Evolutionary conservation across 2,329 filamentous ascomycete species (phyloP), one percentile per base, ranked within the genome.

Genomic region (Grosmannia huntii): DNA sequence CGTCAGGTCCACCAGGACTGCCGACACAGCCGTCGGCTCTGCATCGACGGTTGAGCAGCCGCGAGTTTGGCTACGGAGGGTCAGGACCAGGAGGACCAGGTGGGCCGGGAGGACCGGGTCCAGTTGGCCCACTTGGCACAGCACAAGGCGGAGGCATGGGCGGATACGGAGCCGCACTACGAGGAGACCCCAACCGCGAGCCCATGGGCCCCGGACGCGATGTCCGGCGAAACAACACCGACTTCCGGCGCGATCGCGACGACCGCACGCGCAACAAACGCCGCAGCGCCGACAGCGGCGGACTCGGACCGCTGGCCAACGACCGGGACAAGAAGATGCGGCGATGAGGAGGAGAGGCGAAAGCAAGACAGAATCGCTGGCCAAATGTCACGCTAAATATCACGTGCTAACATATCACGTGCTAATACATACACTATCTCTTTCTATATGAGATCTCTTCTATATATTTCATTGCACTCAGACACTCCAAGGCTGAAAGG

Each of bases 241-340:
- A 56, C 23, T 55, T 53, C 44, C 68, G 71, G 25, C 69, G 57
- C 16, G 57, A 53, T 33, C 67, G 69, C 27, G 65, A 64, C 28
- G 72, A 75, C 46, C 61, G 68, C 4, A 66, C 31, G 9, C 31
- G 71, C 46, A 67, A 71, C 59, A 76, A 76, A 65, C 72, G 74
- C 44, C 71, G 71, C 64, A 80, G 76, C 62, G 78, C 80, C 60
- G 79, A 80, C 57, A 77, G 74, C n/a, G 70, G 79, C 57, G 77
- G 75, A 11, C 70, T 67, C 62, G 75, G 77, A 21, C 68, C 72
- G 59, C 54, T 61, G 74, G 74, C 73, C 19, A 73, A 67, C 64
- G 77, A 80, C 46, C 72, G 76, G 59, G 79, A 82, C 61, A 83
- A 83, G 72, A 73, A 80, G 67, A 73, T 71, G 62, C 74, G 80